Evolutionary conservation across 2,329 filamentous ascomycete species (phyloP), one percentile per base, ranked within the genome.

Genomic region (Cytospora leucostoma): DNA sequence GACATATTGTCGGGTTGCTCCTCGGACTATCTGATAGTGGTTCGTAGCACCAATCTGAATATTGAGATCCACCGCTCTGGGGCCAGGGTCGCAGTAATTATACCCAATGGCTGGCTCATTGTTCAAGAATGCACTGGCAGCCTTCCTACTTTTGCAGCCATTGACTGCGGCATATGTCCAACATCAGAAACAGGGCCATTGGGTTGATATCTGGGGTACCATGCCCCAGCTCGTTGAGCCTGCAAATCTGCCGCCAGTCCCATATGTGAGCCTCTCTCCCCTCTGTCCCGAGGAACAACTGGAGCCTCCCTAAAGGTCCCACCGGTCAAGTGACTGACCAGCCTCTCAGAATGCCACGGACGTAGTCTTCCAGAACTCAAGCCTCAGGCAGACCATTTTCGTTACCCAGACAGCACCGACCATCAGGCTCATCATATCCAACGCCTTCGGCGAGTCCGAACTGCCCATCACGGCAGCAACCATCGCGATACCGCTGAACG

Each of bases 211-310:
- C 13, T 88, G 85, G 85, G 81, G 82, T 0, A 74, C 82, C 2
- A 88, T 88, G 85, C 85, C 85, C 0, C 85, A 88, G 70, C 74
- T 87, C 62, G 84, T 82, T 2, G 86, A 88, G 72, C 80, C 80
- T 2, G 75, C 74, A 7, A 88, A 88, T 67, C 73, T 89, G 3
- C 86, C 86, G 17, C 80, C 80, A 1, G 69, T 77, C 4, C 83
- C 84, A 34, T 88, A 84, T 72, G 82, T 82, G 73, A 71, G 79
- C 74, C 35, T 61, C 58, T 38, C 13, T 27, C 35, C 13, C 53
- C 34, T 49, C 15, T 4, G n/a, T 4, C 10, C 10, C 3, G 15
- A 35, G 6, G 7, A 13, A 40, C 1, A 5, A 5, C 17, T 13
- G 50, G 8, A n/a, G 34, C 44, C 3, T 37, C 27, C 40, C n/a